These are phyloP conservation scores for Aspergillus sergii DNA, from an alignment of 2,329 filamentous ascomycete genomes.

Conservation along the genomic window DNA sequence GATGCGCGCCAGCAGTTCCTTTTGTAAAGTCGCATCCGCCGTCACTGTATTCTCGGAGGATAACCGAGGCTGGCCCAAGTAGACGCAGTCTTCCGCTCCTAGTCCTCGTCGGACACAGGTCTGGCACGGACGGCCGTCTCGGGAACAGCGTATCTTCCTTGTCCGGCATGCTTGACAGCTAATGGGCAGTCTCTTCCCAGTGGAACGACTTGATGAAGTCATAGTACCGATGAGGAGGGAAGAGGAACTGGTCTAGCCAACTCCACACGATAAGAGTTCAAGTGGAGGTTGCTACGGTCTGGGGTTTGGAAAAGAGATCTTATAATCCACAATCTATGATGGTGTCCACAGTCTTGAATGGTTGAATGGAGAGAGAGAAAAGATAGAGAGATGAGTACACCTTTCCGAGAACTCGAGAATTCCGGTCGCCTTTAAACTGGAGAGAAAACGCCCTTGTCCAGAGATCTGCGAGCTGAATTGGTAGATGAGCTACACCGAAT, in stretches of 20 bases:
- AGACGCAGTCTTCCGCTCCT: conserved; percentile 41
- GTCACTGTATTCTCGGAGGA: conserved; percentile 28
- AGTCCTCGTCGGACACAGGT: conserved; percentile 43
- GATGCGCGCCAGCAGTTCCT: conserved; percentile 37
- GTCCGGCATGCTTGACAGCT: conserved; percentile 46
- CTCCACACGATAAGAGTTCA: not conserved
- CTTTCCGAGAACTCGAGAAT: not conserved
- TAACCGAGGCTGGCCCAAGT: conserved; percentile 37
- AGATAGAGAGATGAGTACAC: not conserved
- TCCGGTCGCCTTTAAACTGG: not conserved
- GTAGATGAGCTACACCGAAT: not conserved
- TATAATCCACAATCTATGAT: not conserved
- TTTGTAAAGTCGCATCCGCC: conserved; percentile 29
- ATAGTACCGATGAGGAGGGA: conserved; percentile 15
- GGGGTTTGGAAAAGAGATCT: not conserved
- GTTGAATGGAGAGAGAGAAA: not conserved
- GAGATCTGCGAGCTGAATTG: not conserved
- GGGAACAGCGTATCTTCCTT: conserved; percentile 44
- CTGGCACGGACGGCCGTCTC: conserved; percentile 42
- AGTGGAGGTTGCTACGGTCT: not conserved
- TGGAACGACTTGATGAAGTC: conserved; percentile 29
- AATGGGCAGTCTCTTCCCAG: conserved; percentile 41
- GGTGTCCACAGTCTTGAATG: not conserved
- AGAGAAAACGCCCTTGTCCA: not conserved
- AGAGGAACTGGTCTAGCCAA: not conserved